Base-by-base conservation (phyloP, 2,329 filamentous ascomycete species). In the Emergomyces pasteurianus region DNA sequence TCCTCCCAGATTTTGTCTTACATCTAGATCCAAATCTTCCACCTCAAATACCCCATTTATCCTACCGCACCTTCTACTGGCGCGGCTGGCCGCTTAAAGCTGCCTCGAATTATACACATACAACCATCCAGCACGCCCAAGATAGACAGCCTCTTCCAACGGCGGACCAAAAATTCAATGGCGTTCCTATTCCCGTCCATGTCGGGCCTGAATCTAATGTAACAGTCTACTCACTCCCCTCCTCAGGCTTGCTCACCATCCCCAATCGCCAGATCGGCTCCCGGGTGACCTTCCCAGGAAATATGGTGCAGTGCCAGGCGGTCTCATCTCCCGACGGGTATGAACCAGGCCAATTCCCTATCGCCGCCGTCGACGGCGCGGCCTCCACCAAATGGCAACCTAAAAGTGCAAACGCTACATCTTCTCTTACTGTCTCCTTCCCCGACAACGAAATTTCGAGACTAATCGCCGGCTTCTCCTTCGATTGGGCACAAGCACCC, bases 331-430 rank as follows among this genome's bases (percentile, higher is more conserved):
- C 74, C 0, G 70, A 79, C 46, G 68, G 70, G 1, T 83, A 80
- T 67, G 74, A 79, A 31, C 81, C 84, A 0, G 87, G 87, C 16
- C 87, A 90, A 71, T 88, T 89, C 73, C 86, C 87, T 1, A 77
- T 87, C 58, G 79, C 81, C 0, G 85, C 84, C 2, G 80, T 87
- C 58, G 86, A 89, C 66, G 86, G 86, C 58, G 84, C 84, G 1
- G 76, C 81, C 5, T 81, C 81, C 21, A 89, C 86, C 0, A 82
- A 82, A 65, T 89, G 86, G 86, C 85, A 88, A 67, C 85, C 86
- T 0, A 68, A 73, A 1, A 68, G 67, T 9, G 76, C 80, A 1
- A 81, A 82, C 57, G 73, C 71, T 0, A 75, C 79, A 4, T 77
- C 81, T 34, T 80, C 80, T 3, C 67, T 89, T 16, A 83, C 82